phyloP scores from a whole-genome alignment of 306 rosid species.

The Trifolium dubium region DNA sequence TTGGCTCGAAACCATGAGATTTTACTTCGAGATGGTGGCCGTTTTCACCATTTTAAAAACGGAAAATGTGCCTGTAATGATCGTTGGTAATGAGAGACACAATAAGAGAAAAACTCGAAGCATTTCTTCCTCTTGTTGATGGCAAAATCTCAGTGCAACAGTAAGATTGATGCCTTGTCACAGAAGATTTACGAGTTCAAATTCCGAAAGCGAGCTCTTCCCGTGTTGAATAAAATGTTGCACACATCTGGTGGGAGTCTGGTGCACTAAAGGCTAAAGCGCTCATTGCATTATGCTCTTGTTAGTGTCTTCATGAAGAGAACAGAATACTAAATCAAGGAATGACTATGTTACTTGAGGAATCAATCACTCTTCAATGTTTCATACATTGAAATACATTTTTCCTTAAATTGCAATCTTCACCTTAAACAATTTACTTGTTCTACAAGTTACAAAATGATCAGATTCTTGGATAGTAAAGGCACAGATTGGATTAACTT shows the following conservation, averaged over 20 bases:
- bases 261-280: neutral
- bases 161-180: neutral
- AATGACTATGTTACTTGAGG: constrained; percentile 25
- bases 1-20: constrained; percentile 51
- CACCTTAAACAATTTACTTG: constrained; percentile 21
- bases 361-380: constrained; percentile 14
- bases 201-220: neutral
- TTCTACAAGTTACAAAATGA: constrained; percentile 22
- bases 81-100: constrained; percentile 49
- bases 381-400: constrained; percentile 16
- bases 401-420: constrained; percentile 16
- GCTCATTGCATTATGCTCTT: neutral
- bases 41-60: constrained; percentile 69
- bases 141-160: neutral
- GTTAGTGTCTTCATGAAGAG: constrained; percentile 23
- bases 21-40: constrained; percentile 57
- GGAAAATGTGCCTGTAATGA: constrained; percentile 75
- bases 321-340: constrained; percentile 30
- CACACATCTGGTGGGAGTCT: neutral
- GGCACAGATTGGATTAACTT: neutral
- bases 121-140: constrained; percentile 3
- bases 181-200: neutral
- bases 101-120: neutral
- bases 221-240: neutral
- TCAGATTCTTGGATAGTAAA: neutral